Evolutionary conservation across 495 filamentous ascomycete genomes (phyloP).

Genomic region (Penicillium maclennaniae): DNA sequence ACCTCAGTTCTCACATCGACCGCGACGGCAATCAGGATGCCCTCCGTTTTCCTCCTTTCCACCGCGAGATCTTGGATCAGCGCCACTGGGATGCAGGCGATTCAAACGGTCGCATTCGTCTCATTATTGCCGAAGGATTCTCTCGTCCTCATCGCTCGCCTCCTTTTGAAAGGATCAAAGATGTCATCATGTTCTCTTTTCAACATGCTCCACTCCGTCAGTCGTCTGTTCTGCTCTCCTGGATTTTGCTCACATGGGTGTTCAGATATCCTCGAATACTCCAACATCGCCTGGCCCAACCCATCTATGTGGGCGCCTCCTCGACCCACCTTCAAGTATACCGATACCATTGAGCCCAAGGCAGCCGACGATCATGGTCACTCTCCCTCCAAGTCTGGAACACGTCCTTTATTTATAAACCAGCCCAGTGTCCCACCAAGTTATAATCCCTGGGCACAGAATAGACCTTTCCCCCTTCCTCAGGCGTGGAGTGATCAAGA

Average conservation of each 20-base stretch:
- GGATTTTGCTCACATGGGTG: constrained; percentile 7
- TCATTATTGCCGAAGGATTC: constrained; percentile 77
- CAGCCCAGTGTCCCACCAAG: constrained; percentile 17
- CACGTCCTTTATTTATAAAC: constrained; percentile 1
- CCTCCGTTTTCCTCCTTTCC: constrained; percentile 72
- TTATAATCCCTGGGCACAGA: constrained; percentile 25
- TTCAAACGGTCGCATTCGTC: constrained; percentile 65
- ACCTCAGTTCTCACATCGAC: constrained; percentile 45
- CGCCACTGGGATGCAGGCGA: constrained; percentile 71
- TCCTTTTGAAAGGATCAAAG: constrained; percentile 67
- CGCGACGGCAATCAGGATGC: constrained; percentile 55
- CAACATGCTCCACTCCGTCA: constrained; percentile 80
- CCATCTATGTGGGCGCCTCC: constrained; percentile 63
- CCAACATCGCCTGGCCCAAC: constrained; percentile 81
- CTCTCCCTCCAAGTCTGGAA: constrained; percentile 43
- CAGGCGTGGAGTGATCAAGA: constrained; percentile 12
- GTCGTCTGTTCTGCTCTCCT: constrained; percentile 4
- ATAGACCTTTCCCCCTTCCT: constrained; percentile 22
- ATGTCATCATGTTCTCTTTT: constrained; percentile 76
- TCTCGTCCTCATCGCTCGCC: constrained; percentile 38
- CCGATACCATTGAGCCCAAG: constrained; percentile 20
- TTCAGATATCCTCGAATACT: constrained; percentile 68
- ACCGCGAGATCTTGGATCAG: constrained; percentile 65
- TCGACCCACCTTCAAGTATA: constrained; percentile 36
- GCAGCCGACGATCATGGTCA: constrained; percentile 47